Conservation (phyloP, 1,284 basidiomycete species). For the Inonotus obliquus region DNA sequence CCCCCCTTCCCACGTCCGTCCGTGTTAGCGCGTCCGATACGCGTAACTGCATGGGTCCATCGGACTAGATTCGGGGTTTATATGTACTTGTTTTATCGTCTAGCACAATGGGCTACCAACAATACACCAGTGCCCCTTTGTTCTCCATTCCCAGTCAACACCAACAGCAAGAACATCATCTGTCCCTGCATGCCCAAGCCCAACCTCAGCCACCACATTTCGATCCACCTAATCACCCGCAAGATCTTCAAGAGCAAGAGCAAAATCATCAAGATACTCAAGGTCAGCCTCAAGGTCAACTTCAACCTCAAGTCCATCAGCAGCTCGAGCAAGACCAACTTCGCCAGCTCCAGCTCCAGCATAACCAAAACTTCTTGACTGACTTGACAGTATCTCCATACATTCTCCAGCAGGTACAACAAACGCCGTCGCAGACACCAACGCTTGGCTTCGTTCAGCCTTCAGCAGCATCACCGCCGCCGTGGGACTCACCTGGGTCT, state of each 20-base stretch:
- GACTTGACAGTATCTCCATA: not conserved
- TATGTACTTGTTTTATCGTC: not conserved
- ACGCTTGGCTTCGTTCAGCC: not conserved
- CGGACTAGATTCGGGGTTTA: not conserved
- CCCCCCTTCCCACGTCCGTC: not conserved
- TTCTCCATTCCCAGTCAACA: too few species aligned
- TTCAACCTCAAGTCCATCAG: not conserved
- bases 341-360: not conserved
- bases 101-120: not conserved
- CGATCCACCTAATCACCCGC: not conserved
- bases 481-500: not conserved
- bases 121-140: not conserved
- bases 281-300: not conserved
- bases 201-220: not conserved
- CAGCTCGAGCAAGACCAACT: not conserved
- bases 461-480: not conserved
- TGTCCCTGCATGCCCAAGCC: not conserved
- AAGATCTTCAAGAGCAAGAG: not conserved
- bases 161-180: not conserved
- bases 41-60: too few species aligned
- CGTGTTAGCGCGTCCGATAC: too few species aligned
- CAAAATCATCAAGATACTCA: not conserved
- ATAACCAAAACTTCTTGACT: not conserved
- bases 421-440: constrained; percentile 12
- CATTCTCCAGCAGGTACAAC: constrained; percentile 26